Evolutionary conservation across 2,329 filamentous ascomycete species (phyloP), one percentile per base, ranked within the genome.

Genomic region (Fusarium haematococcum): DNA sequence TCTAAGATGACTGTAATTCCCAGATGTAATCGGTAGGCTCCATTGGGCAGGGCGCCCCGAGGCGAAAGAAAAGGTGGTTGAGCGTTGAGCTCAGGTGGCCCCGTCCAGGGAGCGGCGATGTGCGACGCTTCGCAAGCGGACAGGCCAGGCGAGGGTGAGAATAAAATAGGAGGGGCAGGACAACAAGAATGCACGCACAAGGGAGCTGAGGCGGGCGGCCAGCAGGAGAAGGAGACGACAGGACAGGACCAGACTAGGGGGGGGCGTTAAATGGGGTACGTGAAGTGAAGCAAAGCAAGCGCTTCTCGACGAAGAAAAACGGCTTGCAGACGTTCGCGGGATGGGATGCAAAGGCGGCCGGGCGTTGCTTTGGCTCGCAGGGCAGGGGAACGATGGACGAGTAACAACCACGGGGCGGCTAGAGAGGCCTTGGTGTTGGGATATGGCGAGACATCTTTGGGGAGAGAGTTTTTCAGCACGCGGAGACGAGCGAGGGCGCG

Each of bases 401-500:
- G 39, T 69, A 69, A 75, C 70, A 79, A 68, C 48, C 63, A 67
- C 65, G 50, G 45, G 67, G 70, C 67, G 65, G 68, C 71, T 79
- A 74, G 60, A 71, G 63, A 65, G 66, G 68, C 70, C 67, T 68
- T 76, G 70, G 48, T 73, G 69, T 73, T 68, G 70, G 65, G 58
- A 69, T 69, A 56, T 57, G 65, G 67, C 61, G 73, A 73, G 62
- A 58, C 77, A 78, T 78, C 74, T 68, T 73, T 68, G 64, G 57
- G 68, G 64, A 67, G 74, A 78, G 77, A 70, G 68, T 73, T 79
- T 77, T 77, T 74, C 32, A 72, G 67, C 63, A 68, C 69, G 67
- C 67, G 65, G 72, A 71, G 77, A 72, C 68, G 65, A 73, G 73
- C 66, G 69, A 78, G 76, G 77, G 70, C 75, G 68, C 73, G 68